Evolutionary conservation across 2,329 filamentous ascomycete species (phyloP).

Genomic region (Akanthomyces uredinophilus): DNA sequence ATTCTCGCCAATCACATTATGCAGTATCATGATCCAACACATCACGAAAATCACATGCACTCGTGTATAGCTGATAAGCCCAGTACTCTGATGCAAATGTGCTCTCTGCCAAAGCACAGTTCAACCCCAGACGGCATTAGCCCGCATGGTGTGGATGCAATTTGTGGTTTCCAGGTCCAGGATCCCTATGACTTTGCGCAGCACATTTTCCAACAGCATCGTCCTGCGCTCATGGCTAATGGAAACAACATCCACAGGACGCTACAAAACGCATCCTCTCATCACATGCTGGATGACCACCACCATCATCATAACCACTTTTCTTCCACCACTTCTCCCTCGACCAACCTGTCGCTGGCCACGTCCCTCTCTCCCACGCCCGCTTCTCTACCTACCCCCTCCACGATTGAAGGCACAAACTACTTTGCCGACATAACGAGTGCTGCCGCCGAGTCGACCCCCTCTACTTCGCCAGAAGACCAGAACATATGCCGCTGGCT

Average conservation of each 20-base stretch:
- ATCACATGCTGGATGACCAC: slow-evolving; percentile 6
- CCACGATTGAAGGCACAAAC: slow-evolving; percentile 20
- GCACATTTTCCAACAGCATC: slow-evolving; percentile 28
- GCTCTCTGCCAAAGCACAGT: slow-evolving; percentile 23
- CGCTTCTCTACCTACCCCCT: slow-evolving; percentile 26
- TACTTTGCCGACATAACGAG: slow-evolving; percentile 13
- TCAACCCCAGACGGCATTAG: slow-evolving; percentile 16
- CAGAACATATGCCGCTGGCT: slow-evolving; percentile 32
- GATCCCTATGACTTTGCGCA: slow-evolving; percentile 24
- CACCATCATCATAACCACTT: slow-evolving; percentile 16
- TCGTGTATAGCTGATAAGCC: slow-evolving; percentile 26
- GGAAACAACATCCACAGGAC: slow-evolving; percentile 11
- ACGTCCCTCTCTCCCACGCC: slow-evolving; percentile 23
- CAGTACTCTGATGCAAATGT: slow-evolving; percentile 22
- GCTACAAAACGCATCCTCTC: slow-evolving; percentile 7
- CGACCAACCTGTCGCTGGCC: slow-evolving; percentile 21
- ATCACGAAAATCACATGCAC: slow-evolving; percentile 20
- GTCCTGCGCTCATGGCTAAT: slow-evolving; percentile 17
- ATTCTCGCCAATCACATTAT: slow-evolving; percentile 26
- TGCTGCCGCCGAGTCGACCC: slow-evolving; percentile 13
- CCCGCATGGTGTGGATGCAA: slow-evolving; percentile 17
- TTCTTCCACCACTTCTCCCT: slow-evolving; percentile 21
- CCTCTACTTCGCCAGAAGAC: slow-evolving; percentile 20
- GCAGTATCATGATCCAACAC: slow-evolving; percentile 26
- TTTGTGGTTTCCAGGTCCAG: slow-evolving; percentile 26